Conservation (phyloP, 1,139 yeast species). For the Suhomyces terraborum region DNA sequence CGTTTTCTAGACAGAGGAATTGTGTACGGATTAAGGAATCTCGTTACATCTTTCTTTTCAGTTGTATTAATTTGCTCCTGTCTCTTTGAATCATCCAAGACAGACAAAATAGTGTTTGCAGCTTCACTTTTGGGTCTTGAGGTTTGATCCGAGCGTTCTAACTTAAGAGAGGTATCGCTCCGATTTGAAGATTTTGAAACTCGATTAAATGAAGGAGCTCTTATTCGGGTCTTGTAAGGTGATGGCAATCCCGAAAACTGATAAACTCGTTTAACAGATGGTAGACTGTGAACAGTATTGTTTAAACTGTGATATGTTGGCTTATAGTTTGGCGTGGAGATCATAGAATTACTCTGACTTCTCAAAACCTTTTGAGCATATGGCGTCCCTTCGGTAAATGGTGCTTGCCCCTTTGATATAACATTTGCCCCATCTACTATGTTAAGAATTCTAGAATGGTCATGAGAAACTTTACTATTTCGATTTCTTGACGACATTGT, state of each 20-base stretch:
- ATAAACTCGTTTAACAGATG: slow-evolving; percentile 53
- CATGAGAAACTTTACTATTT: slow-evolving; percentile 15
- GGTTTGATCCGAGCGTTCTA: too few relatives aligned
- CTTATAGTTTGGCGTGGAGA: slow-evolving; percentile 44
- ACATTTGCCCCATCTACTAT: not conserved
- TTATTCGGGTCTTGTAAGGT: slow-evolving; percentile 58
- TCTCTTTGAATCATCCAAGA: slow-evolving; percentile 48
- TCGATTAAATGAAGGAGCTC: slow-evolving; percentile 27
- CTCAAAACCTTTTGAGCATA: slow-evolving; percentile 27
- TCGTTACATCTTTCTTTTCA: slow-evolving; percentile 23
- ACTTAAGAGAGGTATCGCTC: not conserved
- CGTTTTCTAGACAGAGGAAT: slow-evolving; percentile 26
- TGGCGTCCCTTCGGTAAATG: slow-evolving; percentile 21
- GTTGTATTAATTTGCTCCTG: slow-evolving; percentile 13
- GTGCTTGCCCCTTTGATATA: slow-evolving; percentile 5
- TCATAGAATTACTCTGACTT: slow-evolving; percentile 11
- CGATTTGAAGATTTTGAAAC: slow-evolving; percentile 2
- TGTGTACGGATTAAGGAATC: slow-evolving; percentile 58
- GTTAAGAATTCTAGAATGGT: slow-evolving; percentile 6
- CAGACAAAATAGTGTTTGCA: slow-evolving; percentile 64
- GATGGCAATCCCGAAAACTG: slow-evolving; percentile 67
- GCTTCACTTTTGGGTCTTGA: slow-evolving; percentile 54
- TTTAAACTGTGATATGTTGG: slow-evolving; percentile 39
- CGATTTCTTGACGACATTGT: slow-evolving; percentile 57
- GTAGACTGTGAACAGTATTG: slow-evolving; percentile 32